phyloP scores from a whole-genome alignment of 176 grass and related monocot genomes.

The Secale cereale region DNA sequence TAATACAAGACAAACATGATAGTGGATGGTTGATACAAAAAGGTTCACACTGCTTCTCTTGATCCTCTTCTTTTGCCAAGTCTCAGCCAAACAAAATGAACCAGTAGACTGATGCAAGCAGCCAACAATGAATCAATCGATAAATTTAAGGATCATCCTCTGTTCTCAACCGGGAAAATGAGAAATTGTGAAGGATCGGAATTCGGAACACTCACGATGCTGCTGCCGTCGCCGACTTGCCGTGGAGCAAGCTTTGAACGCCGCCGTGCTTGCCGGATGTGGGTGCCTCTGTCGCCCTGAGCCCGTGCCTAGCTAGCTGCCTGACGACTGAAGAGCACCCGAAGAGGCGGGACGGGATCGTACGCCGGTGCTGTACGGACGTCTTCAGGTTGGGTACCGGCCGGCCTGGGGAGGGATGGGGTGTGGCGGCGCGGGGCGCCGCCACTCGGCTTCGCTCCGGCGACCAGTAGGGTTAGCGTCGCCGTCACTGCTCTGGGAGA shows the following conservation, averaged over 20 bases:
- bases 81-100: neutral
- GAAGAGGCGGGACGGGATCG: neutral
- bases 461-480: neutral
- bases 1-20: too few relatives aligned
- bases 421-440: neutral
- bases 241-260: too few relatives aligned
- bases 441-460: neutral
- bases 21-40: neutral
- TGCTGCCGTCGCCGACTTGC: too few relatives aligned
- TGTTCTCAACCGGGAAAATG: neutral
- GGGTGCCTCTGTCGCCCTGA: neutral
- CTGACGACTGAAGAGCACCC: neutral
- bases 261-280: neutral
- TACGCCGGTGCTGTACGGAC: neutral
- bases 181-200: neutral
- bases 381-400: neutral
- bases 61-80: neutral
- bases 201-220: too few relatives aligned
- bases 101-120: neutral
- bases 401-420: neutral
- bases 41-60: neutral
- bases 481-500: neutral
- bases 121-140: too few relatives aligned
- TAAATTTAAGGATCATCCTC: neutral
- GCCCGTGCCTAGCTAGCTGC: neutral